These are phyloP conservation scores for Albugo candida DNA, from an alignment of 352 stramenopile genomes.

Conservation along the genomic window DNA sequence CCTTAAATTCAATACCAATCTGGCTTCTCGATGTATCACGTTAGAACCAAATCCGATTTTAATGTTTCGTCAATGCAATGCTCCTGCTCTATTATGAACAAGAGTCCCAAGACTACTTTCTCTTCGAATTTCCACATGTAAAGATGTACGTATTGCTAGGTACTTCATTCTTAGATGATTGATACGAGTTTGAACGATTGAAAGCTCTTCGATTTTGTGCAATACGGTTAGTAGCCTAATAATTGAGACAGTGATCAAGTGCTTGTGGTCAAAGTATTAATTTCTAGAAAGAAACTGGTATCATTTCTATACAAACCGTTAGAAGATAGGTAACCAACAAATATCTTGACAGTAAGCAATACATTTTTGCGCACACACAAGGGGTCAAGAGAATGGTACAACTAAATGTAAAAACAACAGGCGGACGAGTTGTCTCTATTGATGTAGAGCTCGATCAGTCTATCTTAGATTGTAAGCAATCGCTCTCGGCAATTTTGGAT, in stretches of 20 bases:
- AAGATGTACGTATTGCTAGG: too few species aligned
- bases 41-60: too few species aligned
- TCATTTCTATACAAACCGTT: not conserved
- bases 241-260: not conserved
- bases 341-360: slow-evolving; percentile 1
- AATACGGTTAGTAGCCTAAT: not conserved
- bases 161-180: not conserved
- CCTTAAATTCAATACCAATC: too few species aligned
- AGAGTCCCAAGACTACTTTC: too few species aligned
- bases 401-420: slow-evolving; percentile 69
- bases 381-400: slow-evolving; percentile 26
- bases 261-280: not conserved
- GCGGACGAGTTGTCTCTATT: slow-evolving; percentile 58
- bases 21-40: too few species aligned
- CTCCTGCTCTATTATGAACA: too few species aligned
- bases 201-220: not conserved
- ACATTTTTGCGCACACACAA: not conserved
- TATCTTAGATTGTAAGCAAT: slow-evolving; percentile 59
- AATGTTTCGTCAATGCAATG: too few species aligned
- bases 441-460: slow-evolving; percentile 47
- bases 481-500: slow-evolving; percentile 41
- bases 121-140: too few species aligned
- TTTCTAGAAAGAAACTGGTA: not conserved
- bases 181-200: not conserved
- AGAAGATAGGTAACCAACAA: slow-evolving; percentile 4